phyloP scores from a whole-genome alignment of 1,284 basidiomycete species.

The Leccinum huronense region DNA sequence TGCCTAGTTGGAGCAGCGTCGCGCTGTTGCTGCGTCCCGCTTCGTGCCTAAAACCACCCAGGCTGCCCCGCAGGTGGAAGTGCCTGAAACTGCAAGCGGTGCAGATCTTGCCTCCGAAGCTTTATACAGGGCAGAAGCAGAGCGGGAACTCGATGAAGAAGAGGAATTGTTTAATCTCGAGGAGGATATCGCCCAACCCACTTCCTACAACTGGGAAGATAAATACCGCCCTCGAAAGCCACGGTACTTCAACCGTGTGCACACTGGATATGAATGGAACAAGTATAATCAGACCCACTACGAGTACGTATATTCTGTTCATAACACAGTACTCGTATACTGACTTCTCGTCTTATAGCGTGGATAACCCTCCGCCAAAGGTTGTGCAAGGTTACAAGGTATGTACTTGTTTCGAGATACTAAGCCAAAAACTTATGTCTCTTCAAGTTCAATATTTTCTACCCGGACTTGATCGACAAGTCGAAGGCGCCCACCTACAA shows the following conservation, averaged over 20 bases:
- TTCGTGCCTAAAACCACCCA: constrained; percentile 78
- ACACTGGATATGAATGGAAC: constrained; percentile 99
- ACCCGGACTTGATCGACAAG: constrained; percentile 97
- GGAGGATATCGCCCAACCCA: constrained; percentile 78
- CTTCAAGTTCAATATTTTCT: constrained; percentile 90
- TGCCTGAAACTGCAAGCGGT: constrained; percentile 53
- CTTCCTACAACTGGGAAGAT: constrained; percentile 96
- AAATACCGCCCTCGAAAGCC: constrained; percentile 99
- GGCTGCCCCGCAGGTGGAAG: constrained; percentile 46
- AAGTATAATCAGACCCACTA: constrained; percentile 99
- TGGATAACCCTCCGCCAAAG: constrained; percentile 96
- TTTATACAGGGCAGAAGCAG: constrained; percentile 83
- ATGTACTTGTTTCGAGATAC: constrained; percentile 23
- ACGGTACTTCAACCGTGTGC: constrained; percentile 97
- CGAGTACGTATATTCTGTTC: constrained; percentile 63
- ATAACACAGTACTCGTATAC: constrained; percentile 3
- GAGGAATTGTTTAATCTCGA: constrained; percentile 93
- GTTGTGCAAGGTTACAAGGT: constrained; percentile 99
- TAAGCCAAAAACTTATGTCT: constrained; percentile 22
- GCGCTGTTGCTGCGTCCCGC: constrained; percentile 73
- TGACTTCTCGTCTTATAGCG: constrained; percentile 46
- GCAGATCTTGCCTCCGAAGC: constrained; percentile 84
- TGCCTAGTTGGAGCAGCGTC: constrained; percentile 71
- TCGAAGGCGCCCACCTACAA: constrained; percentile 94
- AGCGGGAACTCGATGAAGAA: constrained; percentile 91